Evolutionary conservation across 2,329 filamentous ascomycete genomes (phyloP), one percentile per base, ranked within the genome.

Genomic region (Pochonia chlamydosporia): DNA sequence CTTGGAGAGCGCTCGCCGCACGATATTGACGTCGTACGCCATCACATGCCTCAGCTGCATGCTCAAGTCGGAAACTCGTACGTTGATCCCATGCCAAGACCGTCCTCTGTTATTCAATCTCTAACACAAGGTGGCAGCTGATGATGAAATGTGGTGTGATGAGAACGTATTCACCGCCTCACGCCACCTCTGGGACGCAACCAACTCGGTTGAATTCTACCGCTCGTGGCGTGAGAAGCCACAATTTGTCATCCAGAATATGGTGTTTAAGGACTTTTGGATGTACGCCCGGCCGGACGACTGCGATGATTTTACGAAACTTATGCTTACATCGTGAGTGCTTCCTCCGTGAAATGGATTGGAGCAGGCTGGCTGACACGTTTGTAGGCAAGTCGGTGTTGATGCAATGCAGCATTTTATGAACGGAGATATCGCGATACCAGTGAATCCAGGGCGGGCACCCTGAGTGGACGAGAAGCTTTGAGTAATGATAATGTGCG

Each of bases 191-290:
- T 74, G 71, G 71, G 61, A 70, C 14, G 69, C 72, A 1, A 49
- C 55, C 25, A 64, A 63, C 4, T 67, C 70, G 2, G 57, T 68
- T 18, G 62, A 68, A 3, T 74, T 74, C 51, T 72, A 62, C 54
- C 63, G 59, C 2, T 65, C 69, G 3, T 74, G 71, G 72, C 64
- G 67, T n/a, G 63, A 66, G 28, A 69, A 68, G 59, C 66, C 68
- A 8, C 60, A 68, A 42, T 70, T 61, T 42, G 50, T 53, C 30
- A 60, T 71, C 33, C 46, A 55, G n/a, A 56, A 65, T 24, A 54
- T 68, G 50, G 56, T 60, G 40, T 67, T 69, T 39, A 55, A 61
- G 36, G 63, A 67, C 1, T 59, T 69, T 14, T 68, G 66, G 63
- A 51, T 60, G 54, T 61, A 67, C 25, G 68, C 58, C 6, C 57